Conservation (phyloP, 768 basidiomycete species). For the Tephrocybe sp. region DNA sequence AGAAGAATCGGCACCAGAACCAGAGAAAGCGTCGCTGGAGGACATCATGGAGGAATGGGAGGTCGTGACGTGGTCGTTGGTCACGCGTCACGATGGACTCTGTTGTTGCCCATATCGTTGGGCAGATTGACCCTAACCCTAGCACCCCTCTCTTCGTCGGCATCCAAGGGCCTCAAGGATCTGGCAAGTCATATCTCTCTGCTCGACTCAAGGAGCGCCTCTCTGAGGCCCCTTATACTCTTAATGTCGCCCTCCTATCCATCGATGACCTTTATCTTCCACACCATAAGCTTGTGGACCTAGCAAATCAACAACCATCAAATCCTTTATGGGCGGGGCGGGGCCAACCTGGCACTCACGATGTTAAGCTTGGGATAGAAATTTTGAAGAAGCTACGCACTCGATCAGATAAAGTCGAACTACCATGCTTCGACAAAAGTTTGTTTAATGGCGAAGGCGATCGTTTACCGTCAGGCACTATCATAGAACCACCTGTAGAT, state of each 20-base stretch:
- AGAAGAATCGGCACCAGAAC: slow-evolving; percentile 41
- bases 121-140: slow-evolving; percentile 28
- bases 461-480: slow-evolving; percentile 45
- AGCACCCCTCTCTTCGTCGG: slow-evolving; percentile 73
- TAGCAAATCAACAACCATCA: slow-evolving; percentile 52
- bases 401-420: slow-evolving; percentile 41
- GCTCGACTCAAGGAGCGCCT: slow-evolving; percentile 46
- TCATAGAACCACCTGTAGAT: slow-evolving; percentile 51
- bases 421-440: slow-evolving; percentile 91
- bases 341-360: slow-evolving; percentile 94
- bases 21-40: slow-evolving; percentile 32
- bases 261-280: slow-evolving; percentile 88
- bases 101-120: slow-evolving; percentile 21
- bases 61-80: slow-evolving; percentile 18
- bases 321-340: slow-evolving; percentile 77
- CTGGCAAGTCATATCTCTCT: slow-evolving; percentile 85
- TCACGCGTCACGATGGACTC: slow-evolving; percentile 18
- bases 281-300: slow-evolving; percentile 51
- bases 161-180: slow-evolving; percentile 92
- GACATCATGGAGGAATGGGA: slow-evolving; percentile 44
- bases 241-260: slow-evolving; percentile 64
- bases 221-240: slow-evolving; percentile 41
- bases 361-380: slow-evolving; percentile 59
- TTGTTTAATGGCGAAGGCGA: slow-evolving; percentile 81
- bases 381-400: slow-evolving; percentile 50